Percentiles rank a stretch among this genome's conserved stretches.
Evolutionary conservation across 2,329 filamentous ascomycete genomes (phyloP).

Genomic region (Pseudogymnoascus sp.): DNA sequence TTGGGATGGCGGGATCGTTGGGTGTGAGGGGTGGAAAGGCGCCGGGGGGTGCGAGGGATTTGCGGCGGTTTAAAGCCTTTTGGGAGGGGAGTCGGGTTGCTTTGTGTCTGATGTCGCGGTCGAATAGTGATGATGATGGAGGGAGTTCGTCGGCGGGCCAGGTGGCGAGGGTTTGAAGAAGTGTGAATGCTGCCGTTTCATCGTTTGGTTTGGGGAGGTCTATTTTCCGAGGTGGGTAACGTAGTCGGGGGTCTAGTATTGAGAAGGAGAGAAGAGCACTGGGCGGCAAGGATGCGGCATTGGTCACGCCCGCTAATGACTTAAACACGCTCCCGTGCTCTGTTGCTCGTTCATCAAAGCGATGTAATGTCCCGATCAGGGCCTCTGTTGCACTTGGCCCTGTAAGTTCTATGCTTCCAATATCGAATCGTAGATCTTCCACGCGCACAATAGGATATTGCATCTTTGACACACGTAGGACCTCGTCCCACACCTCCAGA

Average conservation of each 20-base stretch:
- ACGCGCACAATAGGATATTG: conserved; percentile 56
- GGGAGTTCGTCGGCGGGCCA: conserved; percentile 60
- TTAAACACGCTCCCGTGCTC: conserved; percentile 45
- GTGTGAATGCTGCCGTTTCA: conserved; percentile 31
- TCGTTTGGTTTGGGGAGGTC: conserved; percentile 35
- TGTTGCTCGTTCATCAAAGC: conserved; percentile 37
- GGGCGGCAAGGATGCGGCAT: conserved; percentile 62
- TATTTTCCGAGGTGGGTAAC: conserved; percentile 62
- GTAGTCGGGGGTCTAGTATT: conserved; percentile 71
- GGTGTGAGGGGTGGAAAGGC: conserved; percentile 49
- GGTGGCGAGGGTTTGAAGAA: conserved; percentile 55
- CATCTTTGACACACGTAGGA: conserved; percentile 52
- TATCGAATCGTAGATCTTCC: conserved; percentile 64
- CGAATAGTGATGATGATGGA: conserved; percentile 55
- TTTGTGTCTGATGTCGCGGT: conserved; percentile 57
- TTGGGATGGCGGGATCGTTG: conserved; percentile 70
- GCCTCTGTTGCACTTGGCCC: conserved; percentile 76
- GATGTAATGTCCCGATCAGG: conserved; percentile 61
- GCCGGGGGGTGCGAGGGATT: conserved; percentile 57
- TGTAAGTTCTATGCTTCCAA: conserved; percentile 64
- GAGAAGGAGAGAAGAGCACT: conserved; percentile 68
- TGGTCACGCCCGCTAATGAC: conserved; percentile 53
- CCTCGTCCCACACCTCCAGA: conserved; percentile 56
- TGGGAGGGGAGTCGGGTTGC: conserved; percentile 67
- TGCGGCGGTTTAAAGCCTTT: conserved; percentile 74